Base-by-base conservation (phyloP, 257 asterid species). In the Nicotiana paniculata region DNA sequence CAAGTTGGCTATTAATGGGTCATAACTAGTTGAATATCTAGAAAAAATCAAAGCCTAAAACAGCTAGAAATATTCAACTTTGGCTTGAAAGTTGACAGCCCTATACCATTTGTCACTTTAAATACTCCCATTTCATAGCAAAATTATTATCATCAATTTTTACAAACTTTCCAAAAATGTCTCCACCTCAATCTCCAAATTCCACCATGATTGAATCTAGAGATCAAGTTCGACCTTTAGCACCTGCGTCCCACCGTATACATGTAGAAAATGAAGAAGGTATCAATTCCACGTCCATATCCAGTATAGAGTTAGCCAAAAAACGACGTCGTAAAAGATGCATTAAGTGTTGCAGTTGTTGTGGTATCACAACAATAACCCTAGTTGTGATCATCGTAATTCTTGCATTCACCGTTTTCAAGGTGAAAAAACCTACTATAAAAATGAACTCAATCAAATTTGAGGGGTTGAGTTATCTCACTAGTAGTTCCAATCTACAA, bases 331-430 rank as follows among this genome's bases (percentile, higher is more conserved):
- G 84, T 76, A 82, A 84, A 48, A 80, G 79, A 72, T 86, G 81
- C 24, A 78, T 89, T 62, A 48, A n/a, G 37, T 88, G 86, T n/a
- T 86, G 87, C 24, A 87, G 88, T 33, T 89, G 91, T 85, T 9
- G 53, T 51, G 81, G 81, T 0, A 87, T 88, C 0, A 32, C 81
- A 55, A 39, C 78, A 3, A 18, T 89, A 16, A 77, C 82, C 1
- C 6, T 77, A 21, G 77, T 33, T 43, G 69, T 79, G 15, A 18
- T 75, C n/a, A 33, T 83, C 1, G 30, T 86, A 8, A 80, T 85
- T 0, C 84, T 85, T 1, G 67, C 74, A 4, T 79, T 89, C 82
- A 85, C 91, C 0, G 85, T 85, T 54, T 88, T 88, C n/a, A 66
- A 77, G 4, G 83, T 82, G 1, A 85, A 81, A 82, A 59, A 85